Percentiles rank a stretch among this genome's conserved stretches.
Conservation (phyloP, 2,329 filamentous ascomycete species). For the Blastomyces parvus region DNA sequence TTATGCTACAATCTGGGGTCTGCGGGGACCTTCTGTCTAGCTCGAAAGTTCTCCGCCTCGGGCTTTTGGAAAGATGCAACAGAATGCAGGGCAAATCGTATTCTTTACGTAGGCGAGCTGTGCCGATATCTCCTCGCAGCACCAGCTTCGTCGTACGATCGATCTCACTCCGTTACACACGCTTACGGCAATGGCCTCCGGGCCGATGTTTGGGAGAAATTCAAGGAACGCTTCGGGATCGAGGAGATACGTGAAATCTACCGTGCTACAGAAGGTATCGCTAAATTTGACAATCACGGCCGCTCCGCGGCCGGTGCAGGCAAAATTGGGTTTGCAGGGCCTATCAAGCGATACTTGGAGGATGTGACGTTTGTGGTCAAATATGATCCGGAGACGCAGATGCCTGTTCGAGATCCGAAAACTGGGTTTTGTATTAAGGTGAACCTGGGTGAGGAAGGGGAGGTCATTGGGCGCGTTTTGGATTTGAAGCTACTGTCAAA, state of each 20-base stretch:
- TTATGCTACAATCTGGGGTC: constrained; percentile 35
- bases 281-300: constrained; percentile 39
- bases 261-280: constrained; percentile 39
- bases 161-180: constrained; percentile 36
- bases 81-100: constrained; percentile 35
- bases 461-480: constrained; percentile 38
- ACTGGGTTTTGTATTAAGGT: constrained; percentile 38
- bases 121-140: constrained; percentile 41
- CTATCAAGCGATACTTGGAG: constrained; percentile 33
- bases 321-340: constrained; percentile 37
- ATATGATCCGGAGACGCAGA: constrained; percentile 35
- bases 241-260: constrained; percentile 43
- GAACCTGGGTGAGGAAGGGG: constrained; percentile 34
- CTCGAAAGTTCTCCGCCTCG: constrained; percentile 39
- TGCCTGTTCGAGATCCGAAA: constrained; percentile 35
- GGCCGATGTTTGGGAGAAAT: constrained; percentile 41
- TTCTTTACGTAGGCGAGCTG: constrained; percentile 42
- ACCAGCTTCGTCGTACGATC: constrained; percentile 38
- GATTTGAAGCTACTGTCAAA: constrained; percentile 33
- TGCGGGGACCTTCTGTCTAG: constrained; percentile 35
- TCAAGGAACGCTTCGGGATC: constrained; percentile 36
- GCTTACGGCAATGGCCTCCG: constrained; percentile 42
- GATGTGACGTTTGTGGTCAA: constrained; percentile 36
- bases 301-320: constrained; percentile 35
- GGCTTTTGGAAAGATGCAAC: constrained; percentile 40